phyloP scores from a whole-genome alignment of 2,329 filamentous ascomycete species.

The Monosporascus sp. region DNA sequence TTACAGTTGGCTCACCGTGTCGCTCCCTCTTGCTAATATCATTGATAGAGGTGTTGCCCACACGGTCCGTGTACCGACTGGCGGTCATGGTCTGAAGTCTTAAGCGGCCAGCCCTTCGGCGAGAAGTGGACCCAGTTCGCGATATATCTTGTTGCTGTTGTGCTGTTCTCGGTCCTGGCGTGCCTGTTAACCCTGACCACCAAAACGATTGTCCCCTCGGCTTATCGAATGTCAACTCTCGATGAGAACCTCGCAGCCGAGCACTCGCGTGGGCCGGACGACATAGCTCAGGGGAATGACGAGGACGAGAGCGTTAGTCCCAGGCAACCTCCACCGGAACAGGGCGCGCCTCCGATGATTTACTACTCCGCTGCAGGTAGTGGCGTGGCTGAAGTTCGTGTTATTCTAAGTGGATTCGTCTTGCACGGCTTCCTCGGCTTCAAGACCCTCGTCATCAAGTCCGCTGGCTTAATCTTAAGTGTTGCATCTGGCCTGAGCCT shows the following conservation, averaged over 20 bases:
- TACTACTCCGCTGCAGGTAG: constrained; percentile 96
- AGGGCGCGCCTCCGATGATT: constrained; percentile 62
- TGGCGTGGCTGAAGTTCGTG: constrained; percentile 93
- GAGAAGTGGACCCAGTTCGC: constrained; percentile 66
- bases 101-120: constrained; percentile 40
- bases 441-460: constrained; percentile 82
- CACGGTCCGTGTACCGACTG: constrained; percentile 51
- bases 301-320: constrained; percentile 41
- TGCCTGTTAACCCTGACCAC: constrained; percentile 81
- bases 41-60: constrained; percentile 46
- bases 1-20: background rate
- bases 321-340: constrained; percentile 15
- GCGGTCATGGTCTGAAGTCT: constrained; percentile 48
- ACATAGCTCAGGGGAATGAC: constrained; percentile 28
- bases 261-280: constrained; percentile 31
- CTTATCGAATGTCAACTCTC: constrained; percentile 77
- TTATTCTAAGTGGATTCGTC: constrained; percentile 96
- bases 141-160: constrained; percentile 67
- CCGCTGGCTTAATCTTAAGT: constrained; percentile 74
- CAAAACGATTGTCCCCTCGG: constrained; percentile 90
- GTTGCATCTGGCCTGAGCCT: constrained; percentile 89
- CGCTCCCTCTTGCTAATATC: constrained; percentile 7
- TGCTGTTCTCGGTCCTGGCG: constrained; percentile 63
- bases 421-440: constrained; percentile 91
- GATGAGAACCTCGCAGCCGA: constrained; percentile 87